Percentiles rank a stretch among this genome's conserved stretches.
Evolutionary conservation across 2,329 filamentous ascomycete species (phyloP).

Genomic region (Pseudogymnoascus sp.): DNA sequence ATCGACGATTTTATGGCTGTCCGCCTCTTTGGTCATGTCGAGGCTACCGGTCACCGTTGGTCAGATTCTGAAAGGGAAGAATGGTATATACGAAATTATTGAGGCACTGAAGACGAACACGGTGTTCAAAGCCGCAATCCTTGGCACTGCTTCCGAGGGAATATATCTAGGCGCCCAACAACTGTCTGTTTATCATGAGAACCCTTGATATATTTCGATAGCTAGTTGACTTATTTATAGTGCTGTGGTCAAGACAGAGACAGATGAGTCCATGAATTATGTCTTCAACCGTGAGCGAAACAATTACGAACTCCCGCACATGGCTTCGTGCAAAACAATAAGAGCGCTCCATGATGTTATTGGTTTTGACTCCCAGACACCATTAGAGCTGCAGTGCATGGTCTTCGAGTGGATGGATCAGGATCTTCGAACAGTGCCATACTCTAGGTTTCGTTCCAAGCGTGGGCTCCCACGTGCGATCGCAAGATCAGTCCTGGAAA

Average conservation of each 20-base stretch:
- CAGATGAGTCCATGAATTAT: slow-evolving; percentile 10
- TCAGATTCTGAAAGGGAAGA: slow-evolving; percentile 1
- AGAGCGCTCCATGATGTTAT: slow-evolving; percentile 16
- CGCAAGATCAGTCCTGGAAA: slow-evolving; percentile 15
- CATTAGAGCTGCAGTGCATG: slow-evolving; percentile 14
- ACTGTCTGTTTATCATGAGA: not conserved
- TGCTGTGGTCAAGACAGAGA: slow-evolving; percentile 17
- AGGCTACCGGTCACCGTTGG: not conserved
- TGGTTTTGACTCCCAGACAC: not conserved
- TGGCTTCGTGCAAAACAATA: slow-evolving; percentile 17
- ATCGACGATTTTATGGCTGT: not conserved
- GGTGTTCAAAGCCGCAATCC: slow-evolving; percentile 8
- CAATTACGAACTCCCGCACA: slow-evolving; percentile 15
- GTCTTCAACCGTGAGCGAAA: slow-evolving; percentile 16
- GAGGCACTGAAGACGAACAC: not conserved
- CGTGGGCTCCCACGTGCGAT: slow-evolving; percentile 15
- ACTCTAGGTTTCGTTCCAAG: slow-evolving; percentile 11
- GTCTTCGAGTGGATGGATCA: slow-evolving; percentile 23
- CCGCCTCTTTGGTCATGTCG: not conserved
- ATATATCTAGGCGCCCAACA: not conserved
- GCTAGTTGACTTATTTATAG: slow-evolving; percentile 12
- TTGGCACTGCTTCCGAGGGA: not conserved
- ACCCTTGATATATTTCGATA: not conserved
- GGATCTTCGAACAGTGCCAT: slow-evolving; percentile 12
- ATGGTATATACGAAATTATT: not conserved